Conservation (phyloP, 768 basidiomycete species). For the Fistulinella prunicolor region DNA sequence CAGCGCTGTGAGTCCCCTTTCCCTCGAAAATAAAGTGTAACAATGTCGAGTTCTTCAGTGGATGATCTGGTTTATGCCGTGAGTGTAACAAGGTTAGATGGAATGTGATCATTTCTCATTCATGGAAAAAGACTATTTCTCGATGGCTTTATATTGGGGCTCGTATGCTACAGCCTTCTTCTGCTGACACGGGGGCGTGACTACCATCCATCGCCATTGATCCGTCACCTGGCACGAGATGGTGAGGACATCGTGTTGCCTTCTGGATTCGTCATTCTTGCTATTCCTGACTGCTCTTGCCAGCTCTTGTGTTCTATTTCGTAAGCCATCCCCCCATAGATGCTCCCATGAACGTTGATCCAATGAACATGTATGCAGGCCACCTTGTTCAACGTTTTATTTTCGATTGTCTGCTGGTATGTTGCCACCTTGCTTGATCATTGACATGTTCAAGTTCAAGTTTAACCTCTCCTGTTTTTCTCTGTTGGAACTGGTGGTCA, state of each 20-base stretch:
- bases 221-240: conserved; percentile 21
- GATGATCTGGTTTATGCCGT: conserved; percentile 10
- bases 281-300: background rate
- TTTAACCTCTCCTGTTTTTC: background rate
- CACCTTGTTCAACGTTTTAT: conserved; percentile 2
- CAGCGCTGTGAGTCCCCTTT: conserved; percentile 4
- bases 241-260: conserved; percentile 20
- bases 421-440: background rate
- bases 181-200: background rate
- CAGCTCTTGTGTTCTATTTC: conserved; percentile 20
- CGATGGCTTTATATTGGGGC: conserved; percentile 9
- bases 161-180: conserved; percentile 6
- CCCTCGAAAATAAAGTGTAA: background rate
- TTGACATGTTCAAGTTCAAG: background rate
- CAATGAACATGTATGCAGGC: background rate
- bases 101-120: background rate
- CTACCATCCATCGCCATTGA: conserved; percentile 2
- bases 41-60: conserved; percentile 10
- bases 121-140: conserved; percentile 11
- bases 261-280: conserved; percentile 7
- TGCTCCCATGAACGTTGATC: background rate
- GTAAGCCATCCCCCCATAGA: conserved; percentile 8
- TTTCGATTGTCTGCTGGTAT: conserved; percentile 15
- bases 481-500: background rate
- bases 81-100: background rate